Conservation (phyloP, 306 rosid genomes). For the Herpetospermum pedunculosum region DNA sequence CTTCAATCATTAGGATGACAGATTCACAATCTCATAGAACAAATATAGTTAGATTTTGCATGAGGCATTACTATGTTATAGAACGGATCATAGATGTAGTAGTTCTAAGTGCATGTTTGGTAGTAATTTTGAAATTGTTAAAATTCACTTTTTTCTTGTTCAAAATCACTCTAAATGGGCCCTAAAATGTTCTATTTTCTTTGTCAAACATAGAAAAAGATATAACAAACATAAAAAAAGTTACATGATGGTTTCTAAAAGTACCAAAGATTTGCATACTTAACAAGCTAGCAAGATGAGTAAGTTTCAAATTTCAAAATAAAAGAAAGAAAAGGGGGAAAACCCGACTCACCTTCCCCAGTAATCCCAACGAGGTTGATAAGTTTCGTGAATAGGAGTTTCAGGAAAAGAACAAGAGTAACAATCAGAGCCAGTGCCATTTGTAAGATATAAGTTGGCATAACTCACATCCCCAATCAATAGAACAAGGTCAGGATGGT, state of each 20-base stretch:
- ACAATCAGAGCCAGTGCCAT: constrained; percentile 68
- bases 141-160: no score
- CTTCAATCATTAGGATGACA: neutral
- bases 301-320: neutral
- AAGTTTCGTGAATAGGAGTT: constrained; percentile 77
- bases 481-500: constrained; percentile 69
- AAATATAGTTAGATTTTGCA: neutral
- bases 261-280: neutral
- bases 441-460: constrained; percentile 66
- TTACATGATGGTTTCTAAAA: neutral
- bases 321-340: neutral
- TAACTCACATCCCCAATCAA: constrained; percentile 65
- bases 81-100: neutral
- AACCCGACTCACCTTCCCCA: constrained; percentile 67
- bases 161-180: no score
- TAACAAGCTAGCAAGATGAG: neutral
- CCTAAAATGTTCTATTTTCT: neutral
- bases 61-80: neutral
- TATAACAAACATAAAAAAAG: neutral
- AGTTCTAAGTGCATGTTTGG: neutral
- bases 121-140: no score
- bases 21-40: neutral
- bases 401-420: constrained; percentile 61
- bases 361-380: constrained; percentile 95
- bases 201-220: neutral